phyloP scores from a whole-genome alignment of 179 eudicot genomes.

The Silene coronaria region DNA sequence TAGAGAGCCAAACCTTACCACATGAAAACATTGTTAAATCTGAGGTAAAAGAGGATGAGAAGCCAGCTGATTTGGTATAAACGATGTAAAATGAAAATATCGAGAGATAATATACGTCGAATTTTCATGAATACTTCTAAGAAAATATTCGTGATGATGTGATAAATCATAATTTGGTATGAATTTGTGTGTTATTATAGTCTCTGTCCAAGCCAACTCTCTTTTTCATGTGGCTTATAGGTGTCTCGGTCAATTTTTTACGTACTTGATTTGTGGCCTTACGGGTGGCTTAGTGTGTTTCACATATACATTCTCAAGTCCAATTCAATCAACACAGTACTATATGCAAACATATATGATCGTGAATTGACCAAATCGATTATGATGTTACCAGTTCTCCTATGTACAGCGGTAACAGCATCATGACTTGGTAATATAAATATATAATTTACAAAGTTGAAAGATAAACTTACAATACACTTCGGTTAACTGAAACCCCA shows the following conservation, averaged over 20 bases:
- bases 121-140: background rate
- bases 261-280: too few species aligned
- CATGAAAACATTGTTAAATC: background rate
- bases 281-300: too few species aligned
- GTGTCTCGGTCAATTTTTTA: too few species aligned
- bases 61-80: background rate
- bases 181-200: background rate
- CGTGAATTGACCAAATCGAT: too few species aligned
- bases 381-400: background rate
- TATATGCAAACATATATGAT: too few species aligned
- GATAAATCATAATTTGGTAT: background rate
- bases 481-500: background rate
- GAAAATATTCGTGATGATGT: background rate
- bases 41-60: background rate
- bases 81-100: background rate
- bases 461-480: conserved; percentile 1
- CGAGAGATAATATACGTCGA: background rate
- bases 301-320: too few species aligned
- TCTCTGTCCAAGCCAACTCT: too few species aligned
- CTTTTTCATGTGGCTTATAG: too few species aligned
- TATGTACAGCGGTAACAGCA: background rate
- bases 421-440: background rate
- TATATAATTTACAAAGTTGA: conserved; percentile 5
- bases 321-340: too few species aligned
- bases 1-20: background rate